phyloP scores from a whole-genome alignment of 192 early-diverging fungal genomes.

The Linnemannia zychae region DNA sequence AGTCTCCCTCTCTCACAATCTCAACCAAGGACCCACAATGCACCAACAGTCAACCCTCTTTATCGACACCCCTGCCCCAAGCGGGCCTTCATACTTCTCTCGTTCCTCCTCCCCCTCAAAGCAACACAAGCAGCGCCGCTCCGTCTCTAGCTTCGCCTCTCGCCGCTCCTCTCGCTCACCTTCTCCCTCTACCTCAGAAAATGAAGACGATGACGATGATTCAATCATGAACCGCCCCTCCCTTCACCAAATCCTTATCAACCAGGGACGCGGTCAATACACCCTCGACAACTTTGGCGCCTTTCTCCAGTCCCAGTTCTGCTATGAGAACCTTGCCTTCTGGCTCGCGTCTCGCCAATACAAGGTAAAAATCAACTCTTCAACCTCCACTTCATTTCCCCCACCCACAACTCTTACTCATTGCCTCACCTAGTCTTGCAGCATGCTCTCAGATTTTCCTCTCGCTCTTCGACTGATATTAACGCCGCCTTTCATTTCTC shows the following conservation, averaged over 20 bases:
- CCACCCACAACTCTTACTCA: neutral
- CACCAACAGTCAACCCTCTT: constrained; percentile 29
- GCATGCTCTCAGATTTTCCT: constrained; percentile 3
- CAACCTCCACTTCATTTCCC: neutral
- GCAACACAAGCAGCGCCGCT: constrained; percentile 23
- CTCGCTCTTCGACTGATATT: neutral
- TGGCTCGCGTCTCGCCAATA: constrained; percentile 56
- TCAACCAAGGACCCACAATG: constrained; percentile 39
- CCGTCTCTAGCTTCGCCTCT: constrained; percentile 48
- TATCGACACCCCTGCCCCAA: constrained; percentile 10
- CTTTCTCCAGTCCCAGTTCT: constrained; percentile 54
- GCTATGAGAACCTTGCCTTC: constrained; percentile 57
- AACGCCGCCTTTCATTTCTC: constrained; percentile 6
- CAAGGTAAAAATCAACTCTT: constrained; percentile 29
- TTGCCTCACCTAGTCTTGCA: neutral
- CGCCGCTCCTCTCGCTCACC: constrained; percentile 1
- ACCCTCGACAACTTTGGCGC: constrained; percentile 55
- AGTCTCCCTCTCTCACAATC: constrained; percentile 29
- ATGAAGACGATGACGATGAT: constrained; percentile 27
- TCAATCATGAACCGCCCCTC: constrained; percentile 37
- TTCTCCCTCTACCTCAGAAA: neutral
- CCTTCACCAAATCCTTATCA: constrained; percentile 50
- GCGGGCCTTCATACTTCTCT: neutral
- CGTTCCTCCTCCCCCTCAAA: constrained; percentile 7
- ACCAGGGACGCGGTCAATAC: constrained; percentile 56